phyloP scores from a whole-genome alignment of 2,329 filamentous ascomycete species.

The Fusarium sp. region DNA sequence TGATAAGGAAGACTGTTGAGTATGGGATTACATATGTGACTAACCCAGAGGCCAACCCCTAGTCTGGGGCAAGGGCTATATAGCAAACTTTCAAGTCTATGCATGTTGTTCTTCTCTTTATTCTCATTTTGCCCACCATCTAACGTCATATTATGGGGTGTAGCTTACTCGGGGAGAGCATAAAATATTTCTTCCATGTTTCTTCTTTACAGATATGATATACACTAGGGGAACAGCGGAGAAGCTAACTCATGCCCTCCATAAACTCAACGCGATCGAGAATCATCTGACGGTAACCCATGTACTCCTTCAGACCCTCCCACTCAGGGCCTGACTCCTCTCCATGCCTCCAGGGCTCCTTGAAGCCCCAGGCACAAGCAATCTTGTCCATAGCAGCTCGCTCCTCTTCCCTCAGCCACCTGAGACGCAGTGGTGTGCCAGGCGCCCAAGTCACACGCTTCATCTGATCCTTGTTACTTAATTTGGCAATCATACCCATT shows the following conservation, averaged over 20 bases:
- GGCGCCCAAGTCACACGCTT: conserved; percentile 89
- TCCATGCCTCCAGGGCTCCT: conserved; percentile 79
- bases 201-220: conserved; percentile 36
- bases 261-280: conserved; percentile 90
- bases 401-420: conserved; percentile 93
- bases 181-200: not conserved
- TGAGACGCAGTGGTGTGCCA: conserved; percentile 80
- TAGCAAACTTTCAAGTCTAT: not conserved
- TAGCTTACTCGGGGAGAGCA: not conserved
- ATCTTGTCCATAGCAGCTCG: conserved; percentile 86
- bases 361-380: conserved; percentile 91
- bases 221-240: conserved; percentile 16
- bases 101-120: not conserved
- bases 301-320: conserved; percentile 85
- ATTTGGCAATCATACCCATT: conserved; percentile 83
- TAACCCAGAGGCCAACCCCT: conserved; percentile 8
- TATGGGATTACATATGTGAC: conserved; percentile 50
- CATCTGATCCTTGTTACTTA: conserved; percentile 95
- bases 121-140: not conserved
- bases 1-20: conserved; percentile 50
- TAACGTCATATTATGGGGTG: not conserved
- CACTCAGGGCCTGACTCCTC: conserved; percentile 94
- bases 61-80: not conserved
- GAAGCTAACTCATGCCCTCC: conserved; percentile 76
- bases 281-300: conserved; percentile 86